Evolutionary conservation across 306 rosid species (phyloP).

Genomic region (Glycine soja): DNA sequence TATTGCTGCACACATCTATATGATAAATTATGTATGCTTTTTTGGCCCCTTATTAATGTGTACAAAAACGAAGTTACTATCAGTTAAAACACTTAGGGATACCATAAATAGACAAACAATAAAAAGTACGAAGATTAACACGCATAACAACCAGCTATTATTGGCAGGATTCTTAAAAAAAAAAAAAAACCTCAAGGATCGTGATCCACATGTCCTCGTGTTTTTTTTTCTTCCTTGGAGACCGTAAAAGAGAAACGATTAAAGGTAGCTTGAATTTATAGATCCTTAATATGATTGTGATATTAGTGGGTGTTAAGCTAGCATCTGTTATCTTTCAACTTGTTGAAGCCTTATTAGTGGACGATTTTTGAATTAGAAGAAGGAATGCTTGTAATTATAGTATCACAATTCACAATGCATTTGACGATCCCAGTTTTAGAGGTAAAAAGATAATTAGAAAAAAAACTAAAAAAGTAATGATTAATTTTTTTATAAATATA

Average conservation of each 20-base stretch:
- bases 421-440: conserved; percentile 1
- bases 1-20: neutral
- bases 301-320: conserved; percentile 31
- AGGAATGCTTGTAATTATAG: neutral
- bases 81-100: conserved; percentile 16
- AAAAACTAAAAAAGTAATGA: neutral
- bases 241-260: neutral
- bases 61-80: conserved; percentile 19
- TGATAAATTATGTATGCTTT: conserved; percentile 18
- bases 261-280: conserved; percentile 12
- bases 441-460: neutral
- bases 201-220: conserved; percentile 40
- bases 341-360: conserved; percentile 8
- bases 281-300: conserved; percentile 30
- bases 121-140: conserved; percentile 38
- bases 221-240: neutral
- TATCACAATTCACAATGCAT: neutral
- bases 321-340: neutral
- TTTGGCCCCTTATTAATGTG: conserved; percentile 38
- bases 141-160: conserved; percentile 40
- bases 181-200: conserved; percentile 37
- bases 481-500: neutral
- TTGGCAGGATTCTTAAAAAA: conserved; percentile 22
- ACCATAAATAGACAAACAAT: conserved; percentile 42
- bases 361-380: conserved; percentile 10